Base-by-base conservation (phyloP, 306 rosid species). In the Cucurbita pepo region DNA sequence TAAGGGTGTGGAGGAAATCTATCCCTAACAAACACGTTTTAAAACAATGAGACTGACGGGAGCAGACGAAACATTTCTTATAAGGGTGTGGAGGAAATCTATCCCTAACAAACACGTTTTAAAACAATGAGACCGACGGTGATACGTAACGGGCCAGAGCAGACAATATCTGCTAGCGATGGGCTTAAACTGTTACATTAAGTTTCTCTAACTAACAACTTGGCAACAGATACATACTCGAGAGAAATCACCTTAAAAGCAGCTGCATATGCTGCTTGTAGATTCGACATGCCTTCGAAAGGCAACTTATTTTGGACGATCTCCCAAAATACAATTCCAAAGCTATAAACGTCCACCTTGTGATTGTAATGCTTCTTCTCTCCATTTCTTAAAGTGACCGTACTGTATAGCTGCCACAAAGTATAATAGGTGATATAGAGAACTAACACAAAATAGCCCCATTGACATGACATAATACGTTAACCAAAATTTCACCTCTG, bases 211-310 rank as follows among this genome's bases (percentile, higher is more conserved):
- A 44, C 40, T 19, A 21, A 18, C 72, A n/a, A 64, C 38, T 14
- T 4, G 18, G 13, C 56, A 12, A 45, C 21, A 45, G 56, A 21
- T 19, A 45, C 72, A 45, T n/a, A 10, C 53, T 41, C 1, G 11
- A 66, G 67, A 61, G 56, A 43, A 30, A 6, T 41, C 82, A 86
- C 93, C 93, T 88, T 88, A 71, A 88, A 88, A 51, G 93, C 93
- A 57, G 90, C 93, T 25, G 90, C 90, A 77, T 88, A 88, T 34
- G 90, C 93, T 40, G 90, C 93, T 56, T 88, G 93, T 47, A 88
- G 78, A 84, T 88, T 88, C 60, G 93, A 86, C 93, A 88, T 88
- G 86, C 93, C 93, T 82, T 88, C 88, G 74, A 88, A 88, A 55
- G 93, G 90, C 75, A 85, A 56, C 77, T 79, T 85, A 64, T 88